Evolutionary conservation across 2,329 filamentous ascomycete species (phyloP).

Genomic region (Fusarium vanettenii): DNA sequence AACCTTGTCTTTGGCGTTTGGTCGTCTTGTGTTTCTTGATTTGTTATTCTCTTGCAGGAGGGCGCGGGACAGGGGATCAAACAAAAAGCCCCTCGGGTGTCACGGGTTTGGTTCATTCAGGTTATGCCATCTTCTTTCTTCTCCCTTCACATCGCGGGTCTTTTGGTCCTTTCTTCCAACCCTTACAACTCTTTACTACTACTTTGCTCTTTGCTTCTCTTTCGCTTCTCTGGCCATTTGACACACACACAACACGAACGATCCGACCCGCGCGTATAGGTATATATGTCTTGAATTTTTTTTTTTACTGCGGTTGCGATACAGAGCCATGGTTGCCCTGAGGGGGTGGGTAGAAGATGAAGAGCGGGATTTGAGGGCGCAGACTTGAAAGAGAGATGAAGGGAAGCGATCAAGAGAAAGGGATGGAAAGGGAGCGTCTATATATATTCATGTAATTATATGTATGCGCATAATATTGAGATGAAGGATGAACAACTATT

Average conservation of each 20-base stretch:
- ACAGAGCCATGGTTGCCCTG: background rate
- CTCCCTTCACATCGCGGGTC: background rate
- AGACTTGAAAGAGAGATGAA: background rate
- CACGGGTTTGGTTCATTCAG: constrained; percentile 3
- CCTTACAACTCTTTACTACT: background rate
- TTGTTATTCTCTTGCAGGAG: background rate
- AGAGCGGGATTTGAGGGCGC: background rate
- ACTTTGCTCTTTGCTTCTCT: background rate
- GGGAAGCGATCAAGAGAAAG: background rate
- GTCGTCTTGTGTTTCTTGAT: constrained; percentile 13
- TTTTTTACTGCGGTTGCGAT: background rate
- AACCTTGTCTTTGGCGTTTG: constrained; percentile 27
- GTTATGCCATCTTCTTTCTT: background rate
- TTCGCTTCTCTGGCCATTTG: background rate
- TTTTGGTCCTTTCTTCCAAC: constrained; percentile 1
- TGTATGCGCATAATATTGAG: constrained; percentile 35
- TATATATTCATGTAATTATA: constrained; percentile 37
- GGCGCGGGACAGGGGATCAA: constrained; percentile 5
- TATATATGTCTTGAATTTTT: constrained; percentile 26
- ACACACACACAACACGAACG: constrained; percentile 1
- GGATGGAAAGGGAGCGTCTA: constrained; percentile 14
- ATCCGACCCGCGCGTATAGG: constrained; percentile 12
- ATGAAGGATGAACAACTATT: constrained; percentile 31
- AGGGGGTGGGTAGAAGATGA: background rate
- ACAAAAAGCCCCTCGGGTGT: constrained; percentile 18